Base-by-base conservation (phyloP, 2,329 filamentous ascomycete genomes). In the Sporothrix schenckii region DNA sequence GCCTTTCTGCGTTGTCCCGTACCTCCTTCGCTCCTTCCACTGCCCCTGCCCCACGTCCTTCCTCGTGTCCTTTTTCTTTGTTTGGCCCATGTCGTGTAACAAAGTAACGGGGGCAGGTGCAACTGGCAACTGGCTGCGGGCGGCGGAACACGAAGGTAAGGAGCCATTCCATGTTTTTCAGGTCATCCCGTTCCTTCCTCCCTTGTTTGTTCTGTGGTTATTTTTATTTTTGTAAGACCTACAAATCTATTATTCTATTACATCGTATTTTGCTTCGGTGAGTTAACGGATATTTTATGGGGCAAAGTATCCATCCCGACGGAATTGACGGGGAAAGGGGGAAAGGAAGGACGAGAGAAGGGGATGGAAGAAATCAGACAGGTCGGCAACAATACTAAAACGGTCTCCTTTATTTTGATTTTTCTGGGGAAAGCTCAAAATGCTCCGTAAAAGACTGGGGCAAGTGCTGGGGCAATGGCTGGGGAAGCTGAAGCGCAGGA, bases 391-490 rank as follows among this genome's bases (percentile, higher is more conserved):
- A 52, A 47, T 13, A 60, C 53, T 68, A 68, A 60, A 49, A 68
- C 30, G 6, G 50, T 21, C 39, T 61, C 56, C 56, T 47, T 63
- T 34, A 61, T 54, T 65, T 54, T 49, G 54, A 67, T 70, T 68
- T 68, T 68, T 63, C 56, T 53, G 69, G 69, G 65, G 69, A 68
- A 70, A 68, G 54, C 52, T 66, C 24, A 52, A 11, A 66, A 58
- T 54, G 47, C n/a, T 39, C 27, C 54, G 47, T 41, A 27, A 63
- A 63, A 63, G n/a, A 60, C 24, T 58, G 34, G 56, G 68, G 47
- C 39, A 27, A 24, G 19, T 54, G 34, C 63, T 50, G 44, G 24
- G 13, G 58, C 39, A 24, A 24, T 47, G 34, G 53, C 27, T 50
- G 44, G 24, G 19, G 49, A 39, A 54, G 21, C 60, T 47, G 63